Evolutionary conservation across 1,139 yeast species (phyloP).

Genomic region (Hanseniaspora gamundiae): DNA sequence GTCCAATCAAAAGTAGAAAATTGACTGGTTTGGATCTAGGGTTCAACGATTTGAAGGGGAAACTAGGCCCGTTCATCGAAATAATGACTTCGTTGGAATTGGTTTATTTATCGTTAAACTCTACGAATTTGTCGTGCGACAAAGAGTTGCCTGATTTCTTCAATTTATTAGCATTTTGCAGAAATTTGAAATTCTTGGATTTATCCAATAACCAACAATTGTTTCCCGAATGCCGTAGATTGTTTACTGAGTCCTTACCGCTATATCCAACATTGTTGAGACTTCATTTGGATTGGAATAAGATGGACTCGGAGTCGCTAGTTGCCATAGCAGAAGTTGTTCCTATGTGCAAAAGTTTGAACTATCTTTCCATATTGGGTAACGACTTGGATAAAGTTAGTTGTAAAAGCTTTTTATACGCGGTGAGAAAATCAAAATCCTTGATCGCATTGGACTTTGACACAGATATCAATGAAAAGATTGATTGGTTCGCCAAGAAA

Average conservation of each 20-base stretch:
- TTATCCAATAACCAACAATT: constrained; percentile 51
- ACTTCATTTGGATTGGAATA: constrained; percentile 51
- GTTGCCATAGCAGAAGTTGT: constrained; percentile 47
- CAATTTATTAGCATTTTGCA: constrained; percentile 32
- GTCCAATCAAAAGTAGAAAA: constrained; percentile 14
- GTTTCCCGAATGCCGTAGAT: constrained; percentile 32
- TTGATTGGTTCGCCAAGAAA: constrained; percentile 26
- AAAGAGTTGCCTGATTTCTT: constrained; percentile 22
- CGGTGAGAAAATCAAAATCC: constrained; percentile 44
- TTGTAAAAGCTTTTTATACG: constrained; percentile 45
- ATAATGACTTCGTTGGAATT: constrained; percentile 23
- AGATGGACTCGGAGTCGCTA: constrained; percentile 35
- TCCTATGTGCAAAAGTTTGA: constrained; percentile 48
- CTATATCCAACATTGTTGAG: constrained; percentile 43
- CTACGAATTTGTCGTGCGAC: constrained; percentile 32
- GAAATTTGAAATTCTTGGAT: constrained; percentile 51
- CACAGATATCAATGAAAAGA: constrained; percentile 31
- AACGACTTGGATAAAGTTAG: constrained; percentile 40
- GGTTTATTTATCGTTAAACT: constrained; percentile 38
- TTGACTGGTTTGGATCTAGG: constrained; percentile 53
- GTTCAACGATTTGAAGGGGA: constrained; percentile 52
- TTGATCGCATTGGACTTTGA: constrained; percentile 50
- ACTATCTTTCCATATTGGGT: constrained; percentile 50
- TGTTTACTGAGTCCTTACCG: constrained; percentile 43
- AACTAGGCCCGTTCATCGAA: constrained; percentile 39